These are phyloP conservation scores for Quercus agrifolia DNA, from an alignment of 306 rosid species.

Conservation along the genomic window DNA sequence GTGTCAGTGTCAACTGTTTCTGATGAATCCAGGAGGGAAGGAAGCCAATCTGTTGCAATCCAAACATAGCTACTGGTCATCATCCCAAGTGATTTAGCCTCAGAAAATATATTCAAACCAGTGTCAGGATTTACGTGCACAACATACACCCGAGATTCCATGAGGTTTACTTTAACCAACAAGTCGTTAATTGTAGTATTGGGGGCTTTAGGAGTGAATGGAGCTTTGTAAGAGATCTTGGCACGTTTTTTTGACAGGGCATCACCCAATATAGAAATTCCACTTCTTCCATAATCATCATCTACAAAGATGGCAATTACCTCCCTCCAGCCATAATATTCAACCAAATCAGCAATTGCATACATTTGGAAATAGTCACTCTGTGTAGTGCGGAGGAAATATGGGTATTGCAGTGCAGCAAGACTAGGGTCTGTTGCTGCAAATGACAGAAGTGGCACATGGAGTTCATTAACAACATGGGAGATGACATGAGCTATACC, in stretches of 20 bases:
- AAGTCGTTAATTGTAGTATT: conserved; percentile 35
- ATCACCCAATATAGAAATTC: conserved; percentile 67
- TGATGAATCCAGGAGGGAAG: conserved; percentile 61
- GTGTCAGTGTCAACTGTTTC: conserved; percentile 33
- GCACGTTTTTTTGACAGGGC: conserved; percentile 67
- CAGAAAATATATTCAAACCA: conserved; percentile 56
- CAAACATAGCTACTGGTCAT: conserved; percentile 64
- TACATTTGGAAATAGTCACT: conserved; percentile 78
- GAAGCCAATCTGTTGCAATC: conserved; percentile 96
- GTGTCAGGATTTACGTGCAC: conserved; percentile 90
- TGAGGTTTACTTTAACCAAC: conserved; percentile 57
- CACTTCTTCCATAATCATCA: conserved; percentile 81
- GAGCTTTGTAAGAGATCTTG: conserved; percentile 75
- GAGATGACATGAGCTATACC: conserved; percentile 88
- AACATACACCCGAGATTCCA: conserved; percentile 92
- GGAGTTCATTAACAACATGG: conserved; percentile 88
- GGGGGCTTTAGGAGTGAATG: conserved; percentile 51
- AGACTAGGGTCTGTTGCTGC: conserved; percentile 89
- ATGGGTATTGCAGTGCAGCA: conserved; percentile 74
- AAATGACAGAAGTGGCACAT: conserved; percentile 81
- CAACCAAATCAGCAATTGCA: conserved; percentile 76
- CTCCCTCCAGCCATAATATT: conserved; percentile 65
- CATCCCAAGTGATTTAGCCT: conserved; percentile 64
- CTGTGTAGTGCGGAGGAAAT: conserved; percentile 72
- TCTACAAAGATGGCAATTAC: conserved; percentile 79